Evolutionary conservation across 768 basidiomycete genomes (phyloP), one percentile per base, ranked within the genome.

Genomic region (Gloeopeniophorella convolvens): DNA sequence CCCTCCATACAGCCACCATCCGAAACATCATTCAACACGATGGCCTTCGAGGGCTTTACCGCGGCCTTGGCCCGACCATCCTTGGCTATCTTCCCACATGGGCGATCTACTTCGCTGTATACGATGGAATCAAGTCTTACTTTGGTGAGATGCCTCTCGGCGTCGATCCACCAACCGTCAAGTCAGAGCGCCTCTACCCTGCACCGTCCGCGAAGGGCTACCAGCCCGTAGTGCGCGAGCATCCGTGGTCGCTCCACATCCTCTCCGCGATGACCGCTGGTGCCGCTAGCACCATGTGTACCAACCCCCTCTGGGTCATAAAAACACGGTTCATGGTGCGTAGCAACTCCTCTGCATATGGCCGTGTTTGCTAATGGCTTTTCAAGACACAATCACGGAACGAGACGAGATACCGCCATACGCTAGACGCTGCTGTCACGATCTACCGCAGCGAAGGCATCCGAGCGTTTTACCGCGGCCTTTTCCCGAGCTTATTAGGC

Each of bases 71-170:
- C 16, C 96, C 96, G 12, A 99, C 96, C 16, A 78, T 99, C 48
- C 76, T 94, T 7, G 96, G 96, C 12, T 98, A 99, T 70, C 79
- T 98, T 33, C 96, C 96, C 18, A 98, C 95, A 2, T 98, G 94
- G 96, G 96, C 93, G 21, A 98, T 98, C 60, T 98, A 97, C 67
- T 98, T 98, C 67, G 83, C 92, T 18, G 91, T 98, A 21, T 98
- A 98, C 69, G 96, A 99, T 70, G 82, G 87, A 51, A 88, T 97
- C 69, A 98, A 98, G 74, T 78, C 77, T 12, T 70, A 73, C 41
- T 87, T 91, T 63, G 89, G 90, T 18, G 81, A 82, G 58, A 70
- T 74, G 28, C 79, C 83, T 5, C 68, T 78, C 16, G 70, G 78
- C 64, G 30, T 55, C 21, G 33, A 54, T n/a, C 9, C 34, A 10